Evolutionary conservation across 495 filamentous ascomycete genomes (phyloP).

Genomic region (Penicillium cinerascens): DNA sequence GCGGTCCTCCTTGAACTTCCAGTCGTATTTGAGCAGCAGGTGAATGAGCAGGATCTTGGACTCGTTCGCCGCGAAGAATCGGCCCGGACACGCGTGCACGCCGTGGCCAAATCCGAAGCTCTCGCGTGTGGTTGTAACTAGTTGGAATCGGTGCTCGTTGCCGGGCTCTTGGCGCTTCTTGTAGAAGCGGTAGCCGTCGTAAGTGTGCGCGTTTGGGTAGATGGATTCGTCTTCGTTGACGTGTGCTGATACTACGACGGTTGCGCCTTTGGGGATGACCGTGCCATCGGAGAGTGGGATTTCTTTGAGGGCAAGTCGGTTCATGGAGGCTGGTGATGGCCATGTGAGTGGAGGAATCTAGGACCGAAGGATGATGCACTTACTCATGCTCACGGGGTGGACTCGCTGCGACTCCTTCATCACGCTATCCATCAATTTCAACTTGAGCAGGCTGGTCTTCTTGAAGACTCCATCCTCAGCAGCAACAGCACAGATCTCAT

Average conservation of each 20-base stretch:
- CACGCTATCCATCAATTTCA: constrained; percentile 48
- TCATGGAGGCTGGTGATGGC: constrained; percentile 38
- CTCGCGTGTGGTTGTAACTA: constrained; percentile 43
- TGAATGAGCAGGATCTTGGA: constrained; percentile 44
- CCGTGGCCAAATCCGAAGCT: constrained; percentile 49
- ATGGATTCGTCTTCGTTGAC: constrained; percentile 36
- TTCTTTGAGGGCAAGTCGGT: constrained; percentile 33
- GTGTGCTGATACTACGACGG: constrained; percentile 33
- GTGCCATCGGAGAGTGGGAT: constrained; percentile 35
- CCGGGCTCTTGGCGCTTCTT: constrained; percentile 41
- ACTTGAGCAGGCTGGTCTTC: constrained; percentile 46
- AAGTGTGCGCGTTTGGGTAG: constrained; percentile 41
- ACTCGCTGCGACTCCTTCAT: constrained; percentile 38
- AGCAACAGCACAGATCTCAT: constrained; percentile 37
- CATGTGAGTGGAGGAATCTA: background rate
- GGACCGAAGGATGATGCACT: constrained; percentile 6
- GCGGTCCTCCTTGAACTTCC: constrained; percentile 31
- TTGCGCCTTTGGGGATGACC: constrained; percentile 32
- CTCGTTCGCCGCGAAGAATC: constrained; percentile 51
- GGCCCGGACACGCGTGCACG: constrained; percentile 51
- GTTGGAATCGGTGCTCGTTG: constrained; percentile 40
- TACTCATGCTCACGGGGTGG: constrained; percentile 34
- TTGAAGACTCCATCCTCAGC: constrained; percentile 39
- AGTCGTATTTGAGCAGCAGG: constrained; percentile 54
- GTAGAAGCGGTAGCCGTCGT: constrained; percentile 47